Percentiles rank a stretch among this genome's conserved stretches.
Evolutionary conservation across 2,329 filamentous ascomycete genomes (phyloP).

Genomic region (Raffaelea deltoideospora): DNA sequence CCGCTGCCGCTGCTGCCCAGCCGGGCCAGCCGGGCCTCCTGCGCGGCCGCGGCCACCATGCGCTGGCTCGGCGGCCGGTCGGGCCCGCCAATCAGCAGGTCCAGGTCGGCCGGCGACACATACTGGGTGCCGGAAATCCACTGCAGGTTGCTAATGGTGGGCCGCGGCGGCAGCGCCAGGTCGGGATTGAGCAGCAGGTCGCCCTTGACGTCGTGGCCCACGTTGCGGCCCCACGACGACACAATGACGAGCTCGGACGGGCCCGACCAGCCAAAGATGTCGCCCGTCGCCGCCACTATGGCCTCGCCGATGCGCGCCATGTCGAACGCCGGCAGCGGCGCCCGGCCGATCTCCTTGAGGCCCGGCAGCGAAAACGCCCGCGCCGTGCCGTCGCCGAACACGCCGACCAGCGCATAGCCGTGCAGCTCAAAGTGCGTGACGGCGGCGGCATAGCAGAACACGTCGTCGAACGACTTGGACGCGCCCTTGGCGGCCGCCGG

Average conservation of each 20-base stretch:
- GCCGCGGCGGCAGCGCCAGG: conserved; percentile 58
- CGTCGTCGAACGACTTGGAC: conserved; percentile 74
- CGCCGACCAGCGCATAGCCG: conserved; percentile 63
- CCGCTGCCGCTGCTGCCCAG: conserved; percentile 18
- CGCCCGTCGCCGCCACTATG: conserved; percentile 60
- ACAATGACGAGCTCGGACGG: conserved; percentile 73
- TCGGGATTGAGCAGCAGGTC: conserved; percentile 71
- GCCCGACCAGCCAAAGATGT: conserved; percentile 76
- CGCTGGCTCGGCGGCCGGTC: conserved; percentile 78
- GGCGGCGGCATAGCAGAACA: conserved; percentile 64
- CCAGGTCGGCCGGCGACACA: conserved; percentile 73
- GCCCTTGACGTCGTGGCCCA: conserved; percentile 42
- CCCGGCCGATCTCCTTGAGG: conserved; percentile 66
- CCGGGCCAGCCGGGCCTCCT: conserved; percentile 51
- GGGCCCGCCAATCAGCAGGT: conserved; percentile 77
- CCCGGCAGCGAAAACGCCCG: conserved; percentile 78
- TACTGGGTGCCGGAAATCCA: conserved; percentile 96
- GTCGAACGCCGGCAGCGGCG: conserved; percentile 56
- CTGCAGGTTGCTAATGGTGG: conserved; percentile 87
- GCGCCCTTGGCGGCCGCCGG: conserved; percentile 80
- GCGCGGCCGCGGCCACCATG: conserved; percentile 66
- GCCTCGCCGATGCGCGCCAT: conserved; percentile 54
- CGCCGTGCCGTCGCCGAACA: conserved; percentile 70
- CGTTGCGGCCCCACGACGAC: conserved; percentile 65
- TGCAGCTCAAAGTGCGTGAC: conserved; percentile 61